phyloP scores from a whole-genome alignment of 768 basidiomycete species.

The Mycena crocata region DNA sequence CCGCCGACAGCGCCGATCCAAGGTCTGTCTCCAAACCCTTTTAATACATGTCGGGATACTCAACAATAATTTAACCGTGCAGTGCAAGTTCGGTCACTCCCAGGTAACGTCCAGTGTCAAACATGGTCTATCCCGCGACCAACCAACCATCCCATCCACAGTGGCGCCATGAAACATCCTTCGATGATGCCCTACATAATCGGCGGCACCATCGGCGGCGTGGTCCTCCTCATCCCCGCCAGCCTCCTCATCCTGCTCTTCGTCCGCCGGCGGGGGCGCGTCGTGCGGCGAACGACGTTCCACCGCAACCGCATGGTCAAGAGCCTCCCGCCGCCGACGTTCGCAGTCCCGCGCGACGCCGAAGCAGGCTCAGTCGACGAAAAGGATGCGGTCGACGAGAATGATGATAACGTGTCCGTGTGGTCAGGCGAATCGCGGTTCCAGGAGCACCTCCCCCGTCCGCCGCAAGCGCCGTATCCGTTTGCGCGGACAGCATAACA shows the following conservation, averaged over 20 bases:
- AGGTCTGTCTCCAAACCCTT: neutral
- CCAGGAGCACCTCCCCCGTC: neutral
- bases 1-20: neutral
- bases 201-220: constrained; percentile 4
- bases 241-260: neutral
- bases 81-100: too few species aligned
- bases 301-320: constrained; percentile 11
- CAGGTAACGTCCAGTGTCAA: too few species aligned
- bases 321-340: constrained; percentile 2
- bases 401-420: too few species aligned
- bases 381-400: neutral
- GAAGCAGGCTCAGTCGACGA: neutral
- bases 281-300: constrained; percentile 6
- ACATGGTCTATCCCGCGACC: too few species aligned
- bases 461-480: neutral
- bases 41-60: neutral
- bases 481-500: constrained; percentile 10
- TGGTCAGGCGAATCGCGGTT: neutral
- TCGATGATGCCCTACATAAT: neutral
- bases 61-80: too few species aligned
- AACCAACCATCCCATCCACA: neutral
- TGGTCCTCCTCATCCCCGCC: neutral
- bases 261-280: neutral
- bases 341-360: neutral
- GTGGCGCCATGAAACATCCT: too few species aligned